phyloP scores from a whole-genome alignment of 2,329 filamentous ascomycete genomes.

The Colletotrichum sp. region DNA sequence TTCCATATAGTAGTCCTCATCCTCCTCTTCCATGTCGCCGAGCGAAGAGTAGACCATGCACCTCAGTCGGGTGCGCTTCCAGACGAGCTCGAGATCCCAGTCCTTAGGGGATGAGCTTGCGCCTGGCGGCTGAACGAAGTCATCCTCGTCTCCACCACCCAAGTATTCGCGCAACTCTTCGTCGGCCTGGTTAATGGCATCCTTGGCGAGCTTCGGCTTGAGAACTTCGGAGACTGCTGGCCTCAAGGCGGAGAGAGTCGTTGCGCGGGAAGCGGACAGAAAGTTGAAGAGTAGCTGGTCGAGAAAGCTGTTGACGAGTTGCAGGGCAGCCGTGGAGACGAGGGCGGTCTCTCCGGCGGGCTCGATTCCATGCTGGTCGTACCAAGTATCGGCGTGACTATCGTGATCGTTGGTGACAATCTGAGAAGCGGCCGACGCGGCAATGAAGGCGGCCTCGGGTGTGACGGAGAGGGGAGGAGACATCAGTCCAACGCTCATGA shows the following conservation, averaged over 20 bases:
- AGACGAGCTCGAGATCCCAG: slow-evolving; percentile 92
- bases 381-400: slow-evolving; percentile 71
- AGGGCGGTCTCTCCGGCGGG: slow-evolving; percentile 71
- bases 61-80: slow-evolving; percentile 89
- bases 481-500: slow-evolving; percentile 61
- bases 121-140: slow-evolving; percentile 62
- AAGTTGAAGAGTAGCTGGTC: slow-evolving; percentile 94
- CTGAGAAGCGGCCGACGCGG: slow-evolving; percentile 84
- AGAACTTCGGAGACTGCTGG: slow-evolving; percentile 86
- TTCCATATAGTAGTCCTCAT: slow-evolving; percentile 88
- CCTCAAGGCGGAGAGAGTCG: slow-evolving; percentile 74
- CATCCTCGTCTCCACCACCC: slow-evolving; percentile 78
- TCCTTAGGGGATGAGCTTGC: slow-evolving; percentile 54
- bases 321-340: slow-evolving; percentile 75
- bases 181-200: slow-evolving; percentile 82
- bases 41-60: slow-evolving; percentile 99
- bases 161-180: slow-evolving; percentile 89
- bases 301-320: slow-evolving; percentile 87
- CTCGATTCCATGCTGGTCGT: slow-evolving; percentile 71
- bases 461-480: slow-evolving; percentile 72
- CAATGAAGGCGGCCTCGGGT: slow-evolving; percentile 87
- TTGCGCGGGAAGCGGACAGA: slow-evolving; percentile 80
- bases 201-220: slow-evolving; percentile 86
- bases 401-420: slow-evolving; percentile 91
- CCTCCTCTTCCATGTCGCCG: slow-evolving; percentile 96